Percentiles rank a stretch among this genome's conserved stretches.
Evolutionary conservation across 495 filamentous ascomycete species (phyloP).

Genomic region (Penicillium flavigenum): DNA sequence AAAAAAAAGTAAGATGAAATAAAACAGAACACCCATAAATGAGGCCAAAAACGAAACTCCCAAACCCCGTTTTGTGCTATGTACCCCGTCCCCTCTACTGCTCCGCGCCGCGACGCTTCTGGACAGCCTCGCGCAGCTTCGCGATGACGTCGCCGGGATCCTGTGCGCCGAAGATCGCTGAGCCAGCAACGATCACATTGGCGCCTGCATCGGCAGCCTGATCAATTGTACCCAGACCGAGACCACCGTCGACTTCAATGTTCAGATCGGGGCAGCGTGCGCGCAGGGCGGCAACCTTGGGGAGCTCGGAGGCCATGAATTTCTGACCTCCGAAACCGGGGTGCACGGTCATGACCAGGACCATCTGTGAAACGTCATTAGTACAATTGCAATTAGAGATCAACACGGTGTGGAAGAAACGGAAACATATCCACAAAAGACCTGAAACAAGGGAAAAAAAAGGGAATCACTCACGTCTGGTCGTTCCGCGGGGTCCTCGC

Average conservation of each 20-base stretch:
- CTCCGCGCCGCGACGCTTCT: conserved; percentile 47
- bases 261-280: conserved; percentile 84
- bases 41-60: conserved; percentile 20
- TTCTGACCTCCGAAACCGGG: conserved; percentile 98
- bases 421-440: neutral
- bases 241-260: conserved; percentile 95
- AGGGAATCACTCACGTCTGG: conserved; percentile 72
- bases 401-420: neutral
- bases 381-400: neutral
- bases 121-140: conserved; percentile 74
- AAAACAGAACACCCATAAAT: conserved; percentile 2
- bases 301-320: conserved; percentile 93
- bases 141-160: conserved; percentile 83
- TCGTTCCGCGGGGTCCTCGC: conserved; percentile 63
- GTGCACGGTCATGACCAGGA: conserved; percentile 96
- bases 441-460: neutral
- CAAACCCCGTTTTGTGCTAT: conserved; percentile 25
- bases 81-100: neutral
- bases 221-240: conserved; percentile 86
- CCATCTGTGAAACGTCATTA: conserved; percentile 66
- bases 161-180: conserved; percentile 89
- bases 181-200: conserved; percentile 98
- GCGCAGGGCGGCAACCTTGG: conserved; percentile 84
- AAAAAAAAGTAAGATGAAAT: neutral
- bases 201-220: conserved; percentile 93